These are phyloP conservation scores for Nicotiana sylvestris DNA, from an alignment of 257 asterid species.

Conservation along the genomic window DNA sequence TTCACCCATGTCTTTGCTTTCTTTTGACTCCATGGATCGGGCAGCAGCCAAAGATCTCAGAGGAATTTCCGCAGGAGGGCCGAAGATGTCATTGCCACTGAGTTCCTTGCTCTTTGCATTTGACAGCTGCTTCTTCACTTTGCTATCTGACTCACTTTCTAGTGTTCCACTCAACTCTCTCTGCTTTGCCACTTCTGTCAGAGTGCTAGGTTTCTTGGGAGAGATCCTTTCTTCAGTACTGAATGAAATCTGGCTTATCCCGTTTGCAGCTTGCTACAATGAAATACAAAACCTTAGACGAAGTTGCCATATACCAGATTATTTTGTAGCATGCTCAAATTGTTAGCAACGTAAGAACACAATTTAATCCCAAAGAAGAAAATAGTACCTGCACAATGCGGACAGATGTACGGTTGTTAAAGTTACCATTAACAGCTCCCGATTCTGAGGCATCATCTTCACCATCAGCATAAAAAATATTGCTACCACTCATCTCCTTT, in stretches of 20 bases:
- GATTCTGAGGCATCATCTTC: slow-evolving; percentile 52
- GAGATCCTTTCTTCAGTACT: slow-evolving; percentile 75
- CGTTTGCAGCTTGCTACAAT: slow-evolving; percentile 76
- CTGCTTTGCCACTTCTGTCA: slow-evolving; percentile 89
- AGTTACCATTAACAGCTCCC: slow-evolving; percentile 45
- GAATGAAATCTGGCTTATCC: slow-evolving; percentile 93
- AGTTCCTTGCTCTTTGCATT: slow-evolving; percentile 84
- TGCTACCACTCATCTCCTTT: slow-evolving; percentile 92
- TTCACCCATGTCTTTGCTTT: slow-evolving; percentile 61
- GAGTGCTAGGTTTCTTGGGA: slow-evolving; percentile 72
- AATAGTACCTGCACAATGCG: slow-evolving; percentile 83
- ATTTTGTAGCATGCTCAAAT: background rate
- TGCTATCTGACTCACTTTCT: slow-evolving; percentile 58
- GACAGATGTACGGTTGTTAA: slow-evolving; percentile 68
- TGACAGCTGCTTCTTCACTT: slow-evolving; percentile 55
- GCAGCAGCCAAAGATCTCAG: slow-evolving; percentile 55
- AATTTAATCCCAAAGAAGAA: background rate
- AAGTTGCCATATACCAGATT: background rate
- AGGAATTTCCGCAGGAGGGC: slow-evolving; percentile 72
- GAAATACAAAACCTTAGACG: background rate
- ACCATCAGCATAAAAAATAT: slow-evolving; percentile 52
- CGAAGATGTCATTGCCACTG: slow-evolving; percentile 84
- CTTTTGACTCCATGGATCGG: slow-evolving; percentile 51
- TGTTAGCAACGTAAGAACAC: background rate
- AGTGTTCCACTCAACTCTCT: slow-evolving; percentile 86